phyloP scores from a whole-genome alignment of 352 stramenopile species.

The Phytophthora tubulina region DNA sequence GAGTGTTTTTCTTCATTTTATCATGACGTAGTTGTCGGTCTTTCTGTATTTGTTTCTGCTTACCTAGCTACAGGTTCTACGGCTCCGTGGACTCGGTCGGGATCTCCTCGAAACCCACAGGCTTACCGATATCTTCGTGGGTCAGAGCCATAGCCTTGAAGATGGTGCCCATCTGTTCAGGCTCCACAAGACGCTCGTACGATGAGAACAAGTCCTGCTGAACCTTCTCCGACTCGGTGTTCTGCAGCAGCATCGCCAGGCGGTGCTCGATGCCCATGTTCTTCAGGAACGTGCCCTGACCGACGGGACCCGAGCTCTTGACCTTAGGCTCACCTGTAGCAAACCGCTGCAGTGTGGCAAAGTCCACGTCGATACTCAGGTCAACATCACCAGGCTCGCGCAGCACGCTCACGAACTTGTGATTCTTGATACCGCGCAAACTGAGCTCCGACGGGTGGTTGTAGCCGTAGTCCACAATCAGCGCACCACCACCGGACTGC shows the following conservation, averaged over 20 bases:
- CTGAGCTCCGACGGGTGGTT: slow-evolving; percentile 91
- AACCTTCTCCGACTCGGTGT: slow-evolving; percentile 74
- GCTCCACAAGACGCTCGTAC: slow-evolving; percentile 92
- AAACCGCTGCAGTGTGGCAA: slow-evolving; percentile 79
- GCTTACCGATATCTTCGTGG: slow-evolving; percentile 60
- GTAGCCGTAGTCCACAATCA: slow-evolving; percentile 97
- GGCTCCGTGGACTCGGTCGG: slow-evolving; percentile 1
- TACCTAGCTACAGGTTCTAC: slow-evolving; percentile 10
- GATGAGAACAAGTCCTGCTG: slow-evolving; percentile 92
- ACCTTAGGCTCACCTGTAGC: slow-evolving; percentile 66
- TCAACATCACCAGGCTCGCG: slow-evolving; percentile 94
- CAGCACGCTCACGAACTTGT: slow-evolving; percentile 95
- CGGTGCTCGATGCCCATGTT: slow-evolving; percentile 96
- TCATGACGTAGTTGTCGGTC: background rate
- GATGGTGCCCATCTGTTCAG: slow-evolving; percentile 94
- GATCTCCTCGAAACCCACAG: slow-evolving; percentile 69
- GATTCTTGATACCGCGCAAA: slow-evolving; percentile 94
- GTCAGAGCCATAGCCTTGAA: slow-evolving; percentile 95
- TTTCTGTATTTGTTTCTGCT: slow-evolving; percentile 10
- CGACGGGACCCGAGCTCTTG: slow-evolving; percentile 88
- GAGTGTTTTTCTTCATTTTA: slow-evolving; percentile 19
- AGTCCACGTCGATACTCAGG: slow-evolving; percentile 92
- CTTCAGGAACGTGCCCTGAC: slow-evolving; percentile 94
- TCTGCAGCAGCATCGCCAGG: slow-evolving; percentile 91
- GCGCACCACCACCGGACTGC: slow-evolving; percentile 82